Evolutionary conservation across 2,329 filamentous ascomycete genomes (phyloP), one percentile per base, ranked within the genome.

Genomic region (Orbilia ellipsospora): DNA sequence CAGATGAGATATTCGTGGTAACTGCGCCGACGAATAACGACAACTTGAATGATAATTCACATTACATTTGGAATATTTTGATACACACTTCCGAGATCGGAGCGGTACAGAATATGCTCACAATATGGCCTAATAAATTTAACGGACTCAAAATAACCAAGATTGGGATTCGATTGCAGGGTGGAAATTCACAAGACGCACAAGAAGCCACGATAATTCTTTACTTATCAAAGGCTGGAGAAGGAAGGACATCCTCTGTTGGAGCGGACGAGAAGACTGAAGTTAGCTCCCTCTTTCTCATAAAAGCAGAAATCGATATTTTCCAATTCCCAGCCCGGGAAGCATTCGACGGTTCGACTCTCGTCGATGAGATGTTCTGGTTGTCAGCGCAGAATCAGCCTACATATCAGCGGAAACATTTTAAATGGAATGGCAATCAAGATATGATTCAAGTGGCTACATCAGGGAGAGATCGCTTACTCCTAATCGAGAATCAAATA

Each of bases 71-170:
- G 60, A 5, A 20, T 4, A 60, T 60, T 12, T 51, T 72, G 5
- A n/a, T 59, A n/a, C 51, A 54, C 4, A 72, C 67, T 15, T 52
- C 52, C 1, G 67, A 72, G 28, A 65, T 72, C 52, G 26, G 51
- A 4, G 20, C 48, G 5, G 31, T 70, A 8, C 51, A 44, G 7
- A 36, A 56, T 8, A 56, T 62, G 57, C 26, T 70, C 1, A 63
- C 20, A 12, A 26, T 5, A 6, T 62, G 51, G 56, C 16, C 57
- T 12, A 12, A 16, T 6, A n/a, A 48, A 1, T 56, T 63, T 20
- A 20, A 15, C 0, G 4, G 5, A 10, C 10, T 18, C 1, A 10
- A 2, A 50, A 55, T 69, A 4, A 18, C 7, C 1, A 31, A 36
- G 12, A 62, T 61, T n/a, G 10, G 18, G 10, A 31, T 18, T 52